Conservation (phyloP, 23 red algal species). For the Gracilaria caudata region DNA sequence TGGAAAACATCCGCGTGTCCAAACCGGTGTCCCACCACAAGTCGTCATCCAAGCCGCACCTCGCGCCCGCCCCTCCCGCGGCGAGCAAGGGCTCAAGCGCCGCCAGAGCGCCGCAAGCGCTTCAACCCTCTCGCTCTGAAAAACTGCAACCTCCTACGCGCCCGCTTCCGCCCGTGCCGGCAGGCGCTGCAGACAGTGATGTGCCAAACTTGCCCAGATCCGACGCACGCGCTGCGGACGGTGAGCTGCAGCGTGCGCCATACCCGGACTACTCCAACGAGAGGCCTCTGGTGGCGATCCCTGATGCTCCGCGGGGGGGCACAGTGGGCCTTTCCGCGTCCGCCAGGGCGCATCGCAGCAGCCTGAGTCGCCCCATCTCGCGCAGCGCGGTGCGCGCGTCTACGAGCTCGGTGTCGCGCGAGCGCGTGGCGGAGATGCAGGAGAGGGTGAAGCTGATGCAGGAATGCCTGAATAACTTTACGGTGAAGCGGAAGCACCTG, state of each 20-base stretch:
- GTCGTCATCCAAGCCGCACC: background rate
- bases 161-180: slow-evolving; percentile 18
- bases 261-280: slow-evolving; percentile 54
- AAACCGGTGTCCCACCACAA: background rate
- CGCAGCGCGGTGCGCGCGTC: slow-evolving; percentile 62
- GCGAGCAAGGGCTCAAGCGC: background rate
- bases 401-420: slow-evolving; percentile 55
- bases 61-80: background rate
- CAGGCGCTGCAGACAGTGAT: background rate
- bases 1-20: slow-evolving; percentile 11
- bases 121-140: background rate
- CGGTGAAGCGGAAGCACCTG: slow-evolving; percentile 73
- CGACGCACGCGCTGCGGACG: background rate
- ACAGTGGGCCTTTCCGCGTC: slow-evolving; percentile 18
- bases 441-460: slow-evolving; percentile 66
- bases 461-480: slow-evolving; percentile 74
- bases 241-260: slow-evolving; percentile 21
- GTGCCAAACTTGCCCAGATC: background rate
- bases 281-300: slow-evolving; percentile 39
- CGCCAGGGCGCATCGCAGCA: slow-evolving; percentile 60
- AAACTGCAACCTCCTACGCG: background rate
- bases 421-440: slow-evolving; percentile 69
- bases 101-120: background rate
- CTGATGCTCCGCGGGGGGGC: slow-evolving; percentile 36
- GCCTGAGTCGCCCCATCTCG: slow-evolving; percentile 66